Conservation (phyloP, 768 basidiomycete genomes). For the Boletellus ananas region DNA sequence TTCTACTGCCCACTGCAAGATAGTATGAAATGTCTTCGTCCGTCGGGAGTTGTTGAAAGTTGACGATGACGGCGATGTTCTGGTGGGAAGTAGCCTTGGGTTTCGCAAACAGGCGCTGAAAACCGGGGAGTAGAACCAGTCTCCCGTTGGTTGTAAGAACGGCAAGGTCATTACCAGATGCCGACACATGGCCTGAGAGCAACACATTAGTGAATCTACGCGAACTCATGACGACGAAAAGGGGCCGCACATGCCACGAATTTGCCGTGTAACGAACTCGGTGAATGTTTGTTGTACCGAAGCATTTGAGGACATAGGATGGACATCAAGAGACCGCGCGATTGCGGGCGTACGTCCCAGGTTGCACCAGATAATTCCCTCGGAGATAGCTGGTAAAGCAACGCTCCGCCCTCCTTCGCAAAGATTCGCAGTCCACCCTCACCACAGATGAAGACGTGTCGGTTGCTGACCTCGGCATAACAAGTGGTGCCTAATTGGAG, state of each 20-base stretch:
- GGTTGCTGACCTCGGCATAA: constrained; percentile 63
- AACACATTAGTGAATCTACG: background rate
- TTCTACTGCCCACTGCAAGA: constrained; percentile 41
- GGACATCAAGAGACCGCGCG: background rate
- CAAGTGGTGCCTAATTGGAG: constrained; percentile 38
- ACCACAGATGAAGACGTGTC: constrained; percentile 60
- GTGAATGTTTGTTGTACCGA: constrained; percentile 1
- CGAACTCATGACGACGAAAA: background rate
- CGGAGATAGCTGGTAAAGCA: constrained; percentile 43
- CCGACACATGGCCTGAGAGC: constrained; percentile 40
- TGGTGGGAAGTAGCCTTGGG: constrained; percentile 39
- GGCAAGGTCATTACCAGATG: constrained; percentile 39
- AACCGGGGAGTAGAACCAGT: constrained; percentile 27
- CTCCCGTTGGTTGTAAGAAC: constrained; percentile 26
- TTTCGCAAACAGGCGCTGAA: constrained; percentile 23
- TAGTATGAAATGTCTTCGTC: constrained; percentile 36
- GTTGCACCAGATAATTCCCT: constrained; percentile 31
- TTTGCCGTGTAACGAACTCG: background rate
- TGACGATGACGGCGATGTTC: constrained; percentile 25
- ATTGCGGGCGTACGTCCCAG: constrained; percentile 31
- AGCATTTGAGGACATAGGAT: constrained; percentile 23
- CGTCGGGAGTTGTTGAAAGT: constrained; percentile 17
- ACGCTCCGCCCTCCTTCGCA: constrained; percentile 41
- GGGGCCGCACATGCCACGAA: constrained; percentile 27
- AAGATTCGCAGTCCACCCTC: constrained; percentile 48